Evolutionary conservation across 1,284 basidiomycete genomes (phyloP).

Genomic region (Blastosporella zonata): DNA sequence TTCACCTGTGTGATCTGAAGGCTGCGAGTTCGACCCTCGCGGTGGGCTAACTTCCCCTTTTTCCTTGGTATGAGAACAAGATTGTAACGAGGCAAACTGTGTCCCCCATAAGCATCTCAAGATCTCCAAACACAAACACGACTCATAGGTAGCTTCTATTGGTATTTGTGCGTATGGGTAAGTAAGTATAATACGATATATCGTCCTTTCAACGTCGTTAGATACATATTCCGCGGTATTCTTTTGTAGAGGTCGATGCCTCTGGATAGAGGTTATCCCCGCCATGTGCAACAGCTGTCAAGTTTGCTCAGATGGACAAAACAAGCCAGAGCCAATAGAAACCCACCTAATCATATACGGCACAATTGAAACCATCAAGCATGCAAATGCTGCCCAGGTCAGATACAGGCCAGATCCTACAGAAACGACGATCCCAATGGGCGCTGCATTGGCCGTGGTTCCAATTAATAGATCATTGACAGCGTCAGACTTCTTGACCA

Average conservation of each 20-base stretch:
- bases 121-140: too few species aligned
- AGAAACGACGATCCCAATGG: constrained; percentile 59
- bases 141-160: too few species aligned
- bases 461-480: constrained; percentile 54
- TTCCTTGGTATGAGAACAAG: neutral
- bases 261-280: constrained; percentile 44
- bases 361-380: constrained; percentile 57
- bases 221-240: constrained; percentile 1
- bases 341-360: constrained; percentile 72
- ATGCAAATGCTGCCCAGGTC: constrained; percentile 69
- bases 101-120: too few species aligned
- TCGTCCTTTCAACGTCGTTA: constrained; percentile 3
- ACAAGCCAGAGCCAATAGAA: neutral
- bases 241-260: constrained; percentile 17
- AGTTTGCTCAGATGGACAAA: neutral
- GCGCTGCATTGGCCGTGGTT: constrained; percentile 32
- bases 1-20: constrained; percentile 59
- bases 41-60: constrained; percentile 59
- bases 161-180: constrained; percentile 2
- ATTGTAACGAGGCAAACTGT: too few species aligned
- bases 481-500: constrained; percentile 59
- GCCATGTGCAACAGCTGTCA: constrained; percentile 64
- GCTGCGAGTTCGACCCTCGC: constrained; percentile 91
- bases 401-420: constrained; percentile 62
- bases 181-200: constrained; percentile 5